A percentile compares a stretch with the other conserved stretches of the same genome.
Conservation (phyloP, 75 land plant genomes). For the Cupressus sempervirens region DNA sequence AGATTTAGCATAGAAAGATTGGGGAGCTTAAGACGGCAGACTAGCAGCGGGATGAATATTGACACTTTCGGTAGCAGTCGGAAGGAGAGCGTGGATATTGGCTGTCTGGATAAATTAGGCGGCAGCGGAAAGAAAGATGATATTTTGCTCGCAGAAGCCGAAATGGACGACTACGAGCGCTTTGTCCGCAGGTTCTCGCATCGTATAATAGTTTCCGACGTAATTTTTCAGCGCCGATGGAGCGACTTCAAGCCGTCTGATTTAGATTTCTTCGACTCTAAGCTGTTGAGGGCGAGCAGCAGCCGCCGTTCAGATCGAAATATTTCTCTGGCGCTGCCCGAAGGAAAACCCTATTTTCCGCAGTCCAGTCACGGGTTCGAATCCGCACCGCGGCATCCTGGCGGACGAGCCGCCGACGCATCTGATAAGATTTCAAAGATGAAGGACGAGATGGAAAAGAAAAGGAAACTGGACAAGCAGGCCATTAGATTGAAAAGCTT, state of each 20-base stretch:
- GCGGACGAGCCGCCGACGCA: background rate
- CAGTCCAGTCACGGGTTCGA: background rate
- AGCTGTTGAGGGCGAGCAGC: constrained; percentile 23
- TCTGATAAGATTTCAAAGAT: constrained; percentile 16
- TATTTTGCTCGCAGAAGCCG: background rate
- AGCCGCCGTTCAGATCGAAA: constrained; percentile 2
- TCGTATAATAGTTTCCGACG: constrained; percentile 56
- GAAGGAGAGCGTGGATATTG: background rate
- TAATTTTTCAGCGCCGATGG: constrained; percentile 43
- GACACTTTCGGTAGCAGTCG: background rate
- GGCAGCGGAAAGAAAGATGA: constrained; percentile 6
- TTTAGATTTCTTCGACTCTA: constrained; percentile 44
- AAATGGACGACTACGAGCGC: constrained; percentile 2
- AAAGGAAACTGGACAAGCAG: constrained; percentile 29
- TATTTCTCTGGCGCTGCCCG: background rate
- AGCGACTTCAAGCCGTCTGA: constrained; percentile 76
- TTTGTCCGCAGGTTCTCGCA: constrained; percentile 49
- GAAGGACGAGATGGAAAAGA: constrained; percentile 38
- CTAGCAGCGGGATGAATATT: constrained; percentile 12
- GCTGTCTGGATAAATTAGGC: background rate
- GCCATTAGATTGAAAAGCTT: constrained; percentile 12
- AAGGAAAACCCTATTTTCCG: background rate
- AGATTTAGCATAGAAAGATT: background rate
- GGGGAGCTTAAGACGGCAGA: background rate
- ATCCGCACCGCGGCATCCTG: background rate